phyloP scores from a whole-genome alignment of 2,329 filamentous ascomycete genomes.

The Venturia oleaginea region DNA sequence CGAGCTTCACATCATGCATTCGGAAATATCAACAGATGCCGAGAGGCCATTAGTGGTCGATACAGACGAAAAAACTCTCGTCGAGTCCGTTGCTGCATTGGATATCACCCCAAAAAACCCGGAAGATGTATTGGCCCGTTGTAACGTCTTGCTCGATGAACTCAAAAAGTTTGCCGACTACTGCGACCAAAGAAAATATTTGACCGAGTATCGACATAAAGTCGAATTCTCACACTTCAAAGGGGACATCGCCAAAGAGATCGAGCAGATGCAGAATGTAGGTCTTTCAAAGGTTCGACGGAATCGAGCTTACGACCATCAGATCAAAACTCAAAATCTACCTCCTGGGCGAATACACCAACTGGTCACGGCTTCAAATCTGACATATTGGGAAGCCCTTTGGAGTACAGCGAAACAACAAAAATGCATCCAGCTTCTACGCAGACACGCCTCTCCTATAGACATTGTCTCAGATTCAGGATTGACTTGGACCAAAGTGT shows the following conservation, averaged over 20 bases:
- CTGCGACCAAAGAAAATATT: constrained; percentile 23
- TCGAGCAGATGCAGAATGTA: constrained; percentile 21
- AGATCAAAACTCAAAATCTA: background rate
- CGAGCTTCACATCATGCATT: background rate
- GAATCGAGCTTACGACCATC: background rate
- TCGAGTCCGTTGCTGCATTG: background rate
- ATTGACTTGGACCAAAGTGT: constrained; percentile 59
- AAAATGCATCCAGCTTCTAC: constrained; percentile 47
- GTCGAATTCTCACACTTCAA: constrained; percentile 25
- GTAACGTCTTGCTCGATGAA: constrained; percentile 21
- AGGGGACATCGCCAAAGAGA: constrained; percentile 29
- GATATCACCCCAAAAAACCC: background rate
- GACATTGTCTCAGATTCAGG: constrained; percentile 58
- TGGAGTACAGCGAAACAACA: constrained; percentile 55
- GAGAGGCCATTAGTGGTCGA: background rate
- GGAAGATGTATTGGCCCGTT: constrained; percentile 2
- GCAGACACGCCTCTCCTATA: constrained; percentile 43
- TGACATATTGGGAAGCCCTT: constrained; percentile 54
- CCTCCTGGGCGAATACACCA: constrained; percentile 34
- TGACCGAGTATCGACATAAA: constrained; percentile 27
- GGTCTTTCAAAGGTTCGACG: background rate
- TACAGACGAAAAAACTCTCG: background rate
- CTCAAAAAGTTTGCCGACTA: constrained; percentile 31
- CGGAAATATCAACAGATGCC: background rate
- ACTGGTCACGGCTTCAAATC: constrained; percentile 54